Conservation (phyloP, 2,329 filamentous ascomycete species). For the Colletotrichum sp. region DNA sequence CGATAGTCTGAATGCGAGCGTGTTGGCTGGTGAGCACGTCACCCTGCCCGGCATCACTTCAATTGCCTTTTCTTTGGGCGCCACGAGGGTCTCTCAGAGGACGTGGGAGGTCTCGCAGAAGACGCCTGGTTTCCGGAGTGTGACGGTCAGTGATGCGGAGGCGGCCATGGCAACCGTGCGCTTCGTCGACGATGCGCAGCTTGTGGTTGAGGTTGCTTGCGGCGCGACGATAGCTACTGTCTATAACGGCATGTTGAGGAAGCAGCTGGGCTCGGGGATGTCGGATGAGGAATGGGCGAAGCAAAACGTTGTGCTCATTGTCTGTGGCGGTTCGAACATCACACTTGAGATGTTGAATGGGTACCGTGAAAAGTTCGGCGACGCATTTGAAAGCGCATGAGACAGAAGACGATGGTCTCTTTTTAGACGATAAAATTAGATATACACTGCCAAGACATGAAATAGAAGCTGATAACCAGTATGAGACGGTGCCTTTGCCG, state of each 20-base stretch:
- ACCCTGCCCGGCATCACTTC: slow-evolving; percentile 76
- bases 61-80: slow-evolving; percentile 76
- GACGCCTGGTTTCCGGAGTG: slow-evolving; percentile 48
- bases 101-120: slow-evolving; percentile 67
- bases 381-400: neutral
- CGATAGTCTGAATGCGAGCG: slow-evolving; percentile 68
- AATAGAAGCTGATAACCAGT: neutral
- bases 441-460: neutral
- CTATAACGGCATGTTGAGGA: slow-evolving; percentile 68
- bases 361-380: slow-evolving; percentile 56
- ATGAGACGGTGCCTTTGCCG: neutral
- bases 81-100: slow-evolving; percentile 70
- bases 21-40: slow-evolving; percentile 61
- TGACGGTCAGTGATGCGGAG: slow-evolving; percentile 76
- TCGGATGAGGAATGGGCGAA: slow-evolving; percentile 63
- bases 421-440: neutral
- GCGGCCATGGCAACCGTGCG: slow-evolving; percentile 79
- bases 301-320: slow-evolving; percentile 80
- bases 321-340: slow-evolving; percentile 81
- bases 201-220: slow-evolving; percentile 85
- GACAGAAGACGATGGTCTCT: neutral
- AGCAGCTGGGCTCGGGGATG: slow-evolving; percentile 58
- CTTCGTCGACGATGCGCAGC: slow-evolving; percentile 81
- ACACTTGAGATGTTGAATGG: slow-evolving; percentile 64
- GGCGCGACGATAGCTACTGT: slow-evolving; percentile 77